These are phyloP conservation scores for Pseudocercospora vitis DNA, from an alignment of 2,329 filamentous ascomycete species.

Conservation along the genomic window DNA sequence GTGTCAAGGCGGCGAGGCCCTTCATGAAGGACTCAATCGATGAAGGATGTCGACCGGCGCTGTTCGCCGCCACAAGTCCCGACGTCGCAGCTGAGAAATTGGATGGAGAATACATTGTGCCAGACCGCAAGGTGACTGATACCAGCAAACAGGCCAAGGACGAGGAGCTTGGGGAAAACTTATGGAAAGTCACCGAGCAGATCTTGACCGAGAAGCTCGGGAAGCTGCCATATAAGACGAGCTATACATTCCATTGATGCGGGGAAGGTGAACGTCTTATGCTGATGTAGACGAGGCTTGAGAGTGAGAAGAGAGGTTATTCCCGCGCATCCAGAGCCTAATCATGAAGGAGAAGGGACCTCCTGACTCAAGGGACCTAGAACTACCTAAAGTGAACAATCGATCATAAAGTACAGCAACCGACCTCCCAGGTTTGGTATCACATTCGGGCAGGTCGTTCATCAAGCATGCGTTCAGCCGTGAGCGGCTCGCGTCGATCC, in stretches of 20 bases:
- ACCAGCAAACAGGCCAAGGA: conserved; percentile 46
- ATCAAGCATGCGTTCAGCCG: not conserved
- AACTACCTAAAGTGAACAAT: conserved; percentile 8
- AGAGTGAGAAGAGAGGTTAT: not conserved
- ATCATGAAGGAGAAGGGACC: conserved; percentile 11
- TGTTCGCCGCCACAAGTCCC: conserved; percentile 51
- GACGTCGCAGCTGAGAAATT: conserved; percentile 47
- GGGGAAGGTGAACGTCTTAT: not conserved
- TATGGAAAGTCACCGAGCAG: conserved; percentile 50
- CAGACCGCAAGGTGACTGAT: conserved; percentile 50
- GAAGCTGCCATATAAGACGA: conserved; percentile 19
- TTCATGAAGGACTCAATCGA: conserved; percentile 54
- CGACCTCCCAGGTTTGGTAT: conserved; percentile 5
- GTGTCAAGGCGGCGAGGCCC: conserved; percentile 45
- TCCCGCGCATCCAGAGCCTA: not conserved
- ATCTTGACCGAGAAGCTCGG: conserved; percentile 47
- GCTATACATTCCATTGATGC: conserved; percentile 9
- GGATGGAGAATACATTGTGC: conserved; percentile 52
- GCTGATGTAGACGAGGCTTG: not conserved
- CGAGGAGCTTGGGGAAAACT: conserved; percentile 44
- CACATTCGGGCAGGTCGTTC: not conserved
- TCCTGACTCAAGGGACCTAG: conserved; percentile 16
- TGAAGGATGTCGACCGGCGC: conserved; percentile 48
- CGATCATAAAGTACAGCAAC: conserved; percentile 1
- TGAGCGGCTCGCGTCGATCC: not conserved